Base-by-base conservation (phyloP, 805 yeast species). In the Clavispora santaluciae region DNA sequence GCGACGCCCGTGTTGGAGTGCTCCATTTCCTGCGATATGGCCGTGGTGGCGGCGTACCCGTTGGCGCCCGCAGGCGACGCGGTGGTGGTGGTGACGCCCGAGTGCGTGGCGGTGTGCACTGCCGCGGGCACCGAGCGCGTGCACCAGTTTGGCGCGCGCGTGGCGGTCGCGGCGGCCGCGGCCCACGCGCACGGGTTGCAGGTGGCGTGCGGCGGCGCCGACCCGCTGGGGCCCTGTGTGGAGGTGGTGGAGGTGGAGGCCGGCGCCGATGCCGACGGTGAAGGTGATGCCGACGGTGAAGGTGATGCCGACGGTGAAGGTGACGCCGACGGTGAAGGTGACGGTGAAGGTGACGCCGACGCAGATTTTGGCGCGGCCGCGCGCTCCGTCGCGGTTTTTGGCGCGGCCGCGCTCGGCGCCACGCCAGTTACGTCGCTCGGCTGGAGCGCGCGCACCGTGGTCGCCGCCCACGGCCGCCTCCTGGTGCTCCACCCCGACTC, bases 371-470 rank as follows among this genome's bases (percentile, higher is more conserved):
- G 31, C 6, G 18, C 16, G 20, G 20, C 12, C 2, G 31, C 31
- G 20, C 31, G 12, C 20, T 28, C 16, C n/a, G 20, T 6, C 2
- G 31, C 31, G 20, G 20, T 4, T 12, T 28, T 28, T 9, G 18
- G 20, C n/a, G 31, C 20, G 31, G 12, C 31, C 31, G 31, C 31
- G 11, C 31, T 28, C 12, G 31, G 31, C 20, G n/a, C 18, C 11
- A 9, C 7, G 6, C 8, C 20, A 12, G 16, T 28, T 5, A 4
- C 31, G n/a, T 6, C n/a, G n/a, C 31, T 28, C 31, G 31, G 20
- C 20, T 28, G 31, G 31, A 28, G 31, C 31, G 31, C 31, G 31
- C 31, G 16, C 31, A 28, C 15, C 20, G 31, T 28, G 12, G 31
- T 28, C 20, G 31, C 10, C 12, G 31, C 31, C 31, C 31, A 28